Base-by-base conservation (phyloP, 257 asterid species). In the Capsicum chinense region DNA sequence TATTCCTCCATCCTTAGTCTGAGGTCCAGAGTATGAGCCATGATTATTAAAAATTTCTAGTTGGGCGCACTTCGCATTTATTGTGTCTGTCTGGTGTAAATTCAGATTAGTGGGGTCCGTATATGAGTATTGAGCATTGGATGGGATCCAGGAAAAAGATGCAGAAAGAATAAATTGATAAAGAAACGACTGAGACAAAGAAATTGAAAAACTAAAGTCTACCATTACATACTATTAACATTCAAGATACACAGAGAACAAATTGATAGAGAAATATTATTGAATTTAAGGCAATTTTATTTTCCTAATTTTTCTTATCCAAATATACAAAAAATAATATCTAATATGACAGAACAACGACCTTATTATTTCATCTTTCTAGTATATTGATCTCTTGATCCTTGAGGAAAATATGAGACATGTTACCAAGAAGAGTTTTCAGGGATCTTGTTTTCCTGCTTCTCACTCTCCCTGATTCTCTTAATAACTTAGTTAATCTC, bases 391-490 rank as follows among this genome's bases (percentile, higher is more conserved):
- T 85, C 80, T 88, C 90, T 54, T 84, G 79, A 79, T 89, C 83
- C 37, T 13, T 83, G 35, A 85, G 47, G 76, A 78, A 78, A 54
- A 79, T 70, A 19, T 82, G 90, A 79, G 92, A 83, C 83, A 85
- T 90, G 33, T 87, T 88, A 76, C 87, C 93, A 16, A 95, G 91
- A 70, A 95, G 91, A 1, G 93, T 88, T 86, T 92, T 97, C 71
- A 97, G 84, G 7, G 98, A 90, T 84, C 90, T 91, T 19, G 97
- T 89, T 84, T 89, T 92, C 82, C 95, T 88, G 56, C 84, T 87
- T 89, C 98, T 86, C 11, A 88, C 95, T 84, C 86, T 88, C 58
- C 98, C 98, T 8, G 93, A 89, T 87, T 92, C 97, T 86, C 92
- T 95, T 56, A 95, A 42, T 67, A 97, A 85, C 88, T 84, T 92